Evolutionary conservation across 1,284 basidiomycete genomes (phyloP).

Genomic region (Testicularia cyperi): DNA sequence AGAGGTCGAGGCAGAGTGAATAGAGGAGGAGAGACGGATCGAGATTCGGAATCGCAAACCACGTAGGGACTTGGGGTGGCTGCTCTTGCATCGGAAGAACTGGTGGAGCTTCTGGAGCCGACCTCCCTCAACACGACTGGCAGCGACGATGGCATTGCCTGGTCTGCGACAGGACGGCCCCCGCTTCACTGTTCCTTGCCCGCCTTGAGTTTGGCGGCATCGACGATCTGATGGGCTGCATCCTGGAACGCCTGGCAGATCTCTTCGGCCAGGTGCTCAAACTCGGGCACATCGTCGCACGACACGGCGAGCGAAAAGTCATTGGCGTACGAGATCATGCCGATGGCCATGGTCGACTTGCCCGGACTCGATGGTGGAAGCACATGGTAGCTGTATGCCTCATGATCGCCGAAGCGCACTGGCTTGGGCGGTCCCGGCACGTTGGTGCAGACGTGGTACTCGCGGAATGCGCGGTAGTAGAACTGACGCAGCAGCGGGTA

Average conservation of each 20-base stretch:
- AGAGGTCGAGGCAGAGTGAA: not conserved
- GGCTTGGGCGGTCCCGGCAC: constrained; percentile 57
- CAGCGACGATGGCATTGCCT: too few species aligned
- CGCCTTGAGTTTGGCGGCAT: constrained; percentile 44
- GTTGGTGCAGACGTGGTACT: constrained; percentile 58
- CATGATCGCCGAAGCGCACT: constrained; percentile 53
- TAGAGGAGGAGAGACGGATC: not conserved
- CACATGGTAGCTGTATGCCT: constrained; percentile 57
- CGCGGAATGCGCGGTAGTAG: constrained; percentile 55
- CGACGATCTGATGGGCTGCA: constrained; percentile 42
- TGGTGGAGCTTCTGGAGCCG: constrained; percentile 14
- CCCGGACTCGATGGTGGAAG: constrained; percentile 56
- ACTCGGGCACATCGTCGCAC: constrained; percentile 58
- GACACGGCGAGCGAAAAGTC: constrained; percentile 57
- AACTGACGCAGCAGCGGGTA: constrained; percentile 44
- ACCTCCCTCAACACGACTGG: constrained; percentile 17
- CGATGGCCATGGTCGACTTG: constrained; percentile 57
- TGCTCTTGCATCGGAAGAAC: not conserved
- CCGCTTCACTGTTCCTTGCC: constrained; percentile 23
- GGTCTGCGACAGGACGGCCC: constrained; percentile 32
- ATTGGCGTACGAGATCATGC: constrained; percentile 58
- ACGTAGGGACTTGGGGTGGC: too few species aligned
- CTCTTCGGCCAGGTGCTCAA: constrained; percentile 42
- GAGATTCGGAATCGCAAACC: not conserved
- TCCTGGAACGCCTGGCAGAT: constrained; percentile 57